Conservation (phyloP, 2,329 filamentous ascomycete species). For the Coniochaeta sp. region DNA sequence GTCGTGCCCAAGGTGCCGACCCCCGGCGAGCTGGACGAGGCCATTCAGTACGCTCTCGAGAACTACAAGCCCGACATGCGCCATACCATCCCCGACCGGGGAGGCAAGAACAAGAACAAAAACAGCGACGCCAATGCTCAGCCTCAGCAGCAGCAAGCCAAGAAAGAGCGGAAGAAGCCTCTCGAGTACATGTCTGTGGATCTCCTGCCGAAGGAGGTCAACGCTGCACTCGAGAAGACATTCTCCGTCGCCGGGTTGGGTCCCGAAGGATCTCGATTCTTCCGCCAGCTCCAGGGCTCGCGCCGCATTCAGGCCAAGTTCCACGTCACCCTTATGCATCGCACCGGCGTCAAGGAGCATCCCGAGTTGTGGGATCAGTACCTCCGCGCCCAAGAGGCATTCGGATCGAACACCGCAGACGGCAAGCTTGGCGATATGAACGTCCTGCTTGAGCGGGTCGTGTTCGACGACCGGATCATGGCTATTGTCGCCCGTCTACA, state of each 20-base stretch:
- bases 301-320: constrained; percentile 78
- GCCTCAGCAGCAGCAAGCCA: constrained; percentile 23
- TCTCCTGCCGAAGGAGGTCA: constrained; percentile 34
- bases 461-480: constrained; percentile 87
- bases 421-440: constrained; percentile 56
- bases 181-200: constrained; percentile 52
- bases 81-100: constrained; percentile 62
- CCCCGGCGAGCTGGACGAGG: constrained; percentile 67
- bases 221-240: constrained; percentile 56
- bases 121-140: constrained; percentile 28
- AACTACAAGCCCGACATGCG: constrained; percentile 72
- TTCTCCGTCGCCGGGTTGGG: constrained; percentile 47
- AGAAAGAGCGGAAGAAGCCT: constrained; percentile 35
- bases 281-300: constrained; percentile 63
- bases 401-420: constrained; percentile 28
- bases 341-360: constrained; percentile 51
- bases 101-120: constrained; percentile 35
- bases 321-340: constrained; percentile 91
- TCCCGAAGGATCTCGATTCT: constrained; percentile 57
- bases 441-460: constrained; percentile 60
- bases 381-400: constrained; percentile 45
- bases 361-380: constrained; percentile 74
- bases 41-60: constrained; percentile 67
- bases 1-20: constrained; percentile 67
- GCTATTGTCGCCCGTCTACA: constrained; percentile 75